Base-by-base conservation (phyloP, 225 moss, liverwort and hornwort species). In the Rhytidiadelphus loreus region DNA sequence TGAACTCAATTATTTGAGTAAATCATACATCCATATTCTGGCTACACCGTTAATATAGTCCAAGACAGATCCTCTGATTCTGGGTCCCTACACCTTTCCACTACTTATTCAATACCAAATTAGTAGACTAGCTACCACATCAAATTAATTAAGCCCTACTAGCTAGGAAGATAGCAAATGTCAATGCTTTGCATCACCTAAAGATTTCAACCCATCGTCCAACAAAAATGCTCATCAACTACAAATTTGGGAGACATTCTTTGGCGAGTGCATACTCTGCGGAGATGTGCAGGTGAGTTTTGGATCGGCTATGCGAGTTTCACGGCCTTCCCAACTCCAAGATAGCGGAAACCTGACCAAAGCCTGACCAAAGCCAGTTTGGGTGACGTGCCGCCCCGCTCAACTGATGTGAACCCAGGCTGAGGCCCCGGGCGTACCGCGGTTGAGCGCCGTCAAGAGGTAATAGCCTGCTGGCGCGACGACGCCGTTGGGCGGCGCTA, bases 381-480 rank as follows among this genome's bases (percentile, higher is more conserved):
- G 35, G 3, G 24, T 17, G 56, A 3, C 41, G 18, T 10, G 33
- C 2, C 37, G 50, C 1, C 22, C 24, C 13, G n/a, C n/a, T 73
- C 33, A 94, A 28, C 81, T 63, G 25, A 96, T 2, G 61, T 91
- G 95, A 35, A 96, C 46, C 96, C 96, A 96, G 18, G 86, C 70
- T 11, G 96, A 68, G 32, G 92, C 39, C 19, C 95, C 91, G 0
- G 94, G 96, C 14, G 94, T 90, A 10, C 87, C 92, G 25, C 9
- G 50, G 56, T 94, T 92, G 46, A 94, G 23, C 22, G 83, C 91
- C 3, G 90, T 89, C 43, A 96, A 82, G 73, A 95, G 88, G 71
- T 95, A 95, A 70, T 92, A 96, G 1, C 92, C 93, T 0, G 96
- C 32, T 13, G 95, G 95, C 16, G 95, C 96, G 3, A 92, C 4